These are phyloP conservation scores for Saprolegnia parasitica DNA, from an alignment of 352 stramenopile species.

Conservation along the genomic window DNA sequence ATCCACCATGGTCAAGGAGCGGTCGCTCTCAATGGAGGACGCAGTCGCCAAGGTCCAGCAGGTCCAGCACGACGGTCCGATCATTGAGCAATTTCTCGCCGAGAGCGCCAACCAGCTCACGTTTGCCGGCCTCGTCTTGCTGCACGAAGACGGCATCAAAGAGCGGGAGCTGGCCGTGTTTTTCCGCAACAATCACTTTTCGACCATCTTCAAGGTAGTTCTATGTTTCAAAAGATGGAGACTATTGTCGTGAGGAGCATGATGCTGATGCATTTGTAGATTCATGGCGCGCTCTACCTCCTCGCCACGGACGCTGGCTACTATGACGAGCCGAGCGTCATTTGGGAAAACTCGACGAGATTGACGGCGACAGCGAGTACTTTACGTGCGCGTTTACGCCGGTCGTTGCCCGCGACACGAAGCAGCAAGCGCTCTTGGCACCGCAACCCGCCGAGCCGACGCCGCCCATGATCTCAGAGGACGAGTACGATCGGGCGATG, in stretches of 20 bases:
- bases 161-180: slow-evolving; percentile 93
- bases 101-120: slow-evolving; percentile 91
- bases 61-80: slow-evolving; percentile 65
- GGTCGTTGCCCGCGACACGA: slow-evolving; percentile 57
- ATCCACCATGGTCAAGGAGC: slow-evolving; percentile 69
- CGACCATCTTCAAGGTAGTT: slow-evolving; percentile 90
- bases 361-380: slow-evolving; percentile 79
- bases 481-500: slow-evolving; percentile 29
- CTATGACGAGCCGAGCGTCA: slow-evolving; percentile 85
- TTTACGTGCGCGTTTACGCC: slow-evolving; percentile 59
- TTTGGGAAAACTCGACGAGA: slow-evolving; percentile 95
- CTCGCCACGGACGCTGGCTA: slow-evolving; percentile 97
- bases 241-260: neutral
- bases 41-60: slow-evolving; percentile 51
- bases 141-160: slow-evolving; percentile 85
- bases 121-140: slow-evolving; percentile 88
- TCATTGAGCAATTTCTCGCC: slow-evolving; percentile 89
- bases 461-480: slow-evolving; percentile 25
- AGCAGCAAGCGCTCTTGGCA: slow-evolving; percentile 61
- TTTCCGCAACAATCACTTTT: slow-evolving; percentile 99
- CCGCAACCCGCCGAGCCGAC: slow-evolving; percentile 44
- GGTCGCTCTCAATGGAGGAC: slow-evolving; percentile 63
- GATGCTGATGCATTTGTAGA: slow-evolving; percentile 55
- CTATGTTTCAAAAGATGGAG: neutral
- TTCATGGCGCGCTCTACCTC: slow-evolving; percentile 90